Base-by-base conservation (phyloP, 805 yeast genomes). In the Kodamaea fukazawae region DNA sequence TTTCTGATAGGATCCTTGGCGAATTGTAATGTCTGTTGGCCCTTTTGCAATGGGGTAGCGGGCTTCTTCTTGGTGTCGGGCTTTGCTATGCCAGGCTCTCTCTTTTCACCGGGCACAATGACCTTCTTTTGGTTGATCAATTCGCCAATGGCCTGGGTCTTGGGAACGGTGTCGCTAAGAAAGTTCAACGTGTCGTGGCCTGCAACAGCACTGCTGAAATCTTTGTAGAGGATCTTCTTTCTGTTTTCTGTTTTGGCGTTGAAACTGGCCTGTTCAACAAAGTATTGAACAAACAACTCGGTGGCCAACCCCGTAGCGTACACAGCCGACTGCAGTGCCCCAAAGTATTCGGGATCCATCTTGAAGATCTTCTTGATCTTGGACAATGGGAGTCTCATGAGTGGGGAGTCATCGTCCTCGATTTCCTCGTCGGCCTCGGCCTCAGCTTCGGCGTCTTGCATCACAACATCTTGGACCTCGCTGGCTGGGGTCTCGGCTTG, bases 291-390 rank as follows among this genome's bases (percentile, higher is more conserved):
- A 54, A 86, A 86, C 15, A 83, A 61, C 51, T 86, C 93, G 0
- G 91, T 79, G 7, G 93, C 89, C n/a, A 83, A 71, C 2, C 86
- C 87, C 5, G 86, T 69, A 11, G 87, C 75, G 55, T 78, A 81
- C n/a, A 82, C 86, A 0, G 91, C 87, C 20, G 80, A 68, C 41
- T 77, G 82, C 2, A 88, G 78, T 2, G 86, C 79, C 2, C 81
- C 75, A 5, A 71, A 61, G 48, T 82, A 83, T 28, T 81, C 89
- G 11, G 88, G 86, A 55, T 86, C 95, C 55, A 82, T 73, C 51
- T 83, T 84, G 56, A 86, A 74, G 39, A 86, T 81, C 49, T 81
- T 73, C 53, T 83, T 83, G 48, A 86, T 78, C 47, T 85, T 76
- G 2, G 86, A 68, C 29, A 84, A 61, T 4, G 93, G 95, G 17